Evolutionary conservation across 306 rosid genomes (phyloP).

Genomic region (Vigna angularis): DNA sequence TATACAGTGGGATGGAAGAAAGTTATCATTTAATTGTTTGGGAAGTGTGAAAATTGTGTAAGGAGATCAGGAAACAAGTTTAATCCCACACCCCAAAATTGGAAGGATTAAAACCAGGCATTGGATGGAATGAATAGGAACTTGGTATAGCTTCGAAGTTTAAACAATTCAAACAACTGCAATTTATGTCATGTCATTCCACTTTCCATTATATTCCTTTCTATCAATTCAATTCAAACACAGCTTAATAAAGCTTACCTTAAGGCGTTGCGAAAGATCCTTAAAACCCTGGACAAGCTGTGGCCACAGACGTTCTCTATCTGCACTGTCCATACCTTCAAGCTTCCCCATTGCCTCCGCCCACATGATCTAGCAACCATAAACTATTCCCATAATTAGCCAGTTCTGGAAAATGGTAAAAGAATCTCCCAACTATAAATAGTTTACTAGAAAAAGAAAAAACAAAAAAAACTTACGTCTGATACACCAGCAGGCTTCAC

Average conservation of each 20-base stretch:
- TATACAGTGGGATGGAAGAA: not conserved
- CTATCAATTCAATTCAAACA: slow-evolving; percentile 3
- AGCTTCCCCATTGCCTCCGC: slow-evolving; percentile 99
- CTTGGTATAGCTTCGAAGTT: not conserved
- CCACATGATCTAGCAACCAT: slow-evolving; percentile 91
- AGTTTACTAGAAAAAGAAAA: not conserved
- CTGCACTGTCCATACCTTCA: slow-evolving; percentile 93
- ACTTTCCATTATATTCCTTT: not conserved
- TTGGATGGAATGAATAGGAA: not conserved
- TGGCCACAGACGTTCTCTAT: slow-evolving; percentile 96
- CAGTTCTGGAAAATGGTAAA: slow-evolving; percentile 5
- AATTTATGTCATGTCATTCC: not conserved
- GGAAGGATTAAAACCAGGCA: not conserved
- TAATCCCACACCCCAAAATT: not conserved
- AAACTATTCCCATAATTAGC: slow-evolving; percentile 74
- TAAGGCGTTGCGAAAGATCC: slow-evolving; percentile 92
- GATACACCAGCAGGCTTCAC: slow-evolving; percentile 94
- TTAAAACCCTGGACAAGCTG: slow-evolving; percentile 89
- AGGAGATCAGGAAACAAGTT: not conserved
- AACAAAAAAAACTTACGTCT: slow-evolving; percentile 69
- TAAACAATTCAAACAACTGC: not conserved
- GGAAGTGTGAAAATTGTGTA: not conserved
- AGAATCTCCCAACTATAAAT: slow-evolving; percentile 2
- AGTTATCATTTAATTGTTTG: not conserved
- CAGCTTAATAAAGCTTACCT: slow-evolving; percentile 57